These are phyloP conservation scores for Dichomitus squalens DNA, from an alignment of 1,284 basidiomycete genomes.

Conservation along the genomic window DNA sequence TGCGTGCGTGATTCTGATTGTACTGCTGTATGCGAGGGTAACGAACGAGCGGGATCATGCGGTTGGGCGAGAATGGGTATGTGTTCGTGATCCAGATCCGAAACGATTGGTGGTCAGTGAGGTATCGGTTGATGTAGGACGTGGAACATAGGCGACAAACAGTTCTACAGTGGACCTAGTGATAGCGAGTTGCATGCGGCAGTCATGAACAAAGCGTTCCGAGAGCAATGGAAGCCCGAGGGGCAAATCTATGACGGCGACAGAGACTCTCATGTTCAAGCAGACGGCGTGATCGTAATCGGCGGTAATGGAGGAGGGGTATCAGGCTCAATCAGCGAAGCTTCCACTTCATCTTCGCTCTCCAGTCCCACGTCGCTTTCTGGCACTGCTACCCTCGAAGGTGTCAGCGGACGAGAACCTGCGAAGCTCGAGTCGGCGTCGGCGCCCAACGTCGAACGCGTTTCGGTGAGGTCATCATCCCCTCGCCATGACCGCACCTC, in stretches of 20 bases:
- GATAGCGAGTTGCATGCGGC: conserved; percentile 5
- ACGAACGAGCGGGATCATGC: conserved; percentile 10
- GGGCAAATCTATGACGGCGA: conserved; percentile 28
- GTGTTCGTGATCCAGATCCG: conserved; percentile 12
- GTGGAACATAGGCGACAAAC: background rate
- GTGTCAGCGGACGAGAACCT: conserved; percentile 33
- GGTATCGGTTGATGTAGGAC: background rate
- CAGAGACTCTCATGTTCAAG: background rate
- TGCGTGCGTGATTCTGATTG: background rate
- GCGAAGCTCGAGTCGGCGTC: conserved; percentile 24
- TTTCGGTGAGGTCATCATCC: conserved; percentile 29
- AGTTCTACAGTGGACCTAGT: conserved; percentile 16
- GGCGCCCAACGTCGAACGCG: conserved; percentile 26
- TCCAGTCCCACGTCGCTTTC: conserved; percentile 32
- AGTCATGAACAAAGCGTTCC: conserved; percentile 12
- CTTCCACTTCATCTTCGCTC: conserved; percentile 32
- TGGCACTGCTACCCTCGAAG: conserved; percentile 37
- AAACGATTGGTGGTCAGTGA: conserved; percentile 8
- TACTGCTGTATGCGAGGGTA: background rate
- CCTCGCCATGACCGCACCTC: conserved; percentile 65
- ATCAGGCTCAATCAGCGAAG: conserved; percentile 23
- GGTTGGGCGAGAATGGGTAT: conserved; percentile 18
- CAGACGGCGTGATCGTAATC: conserved; percentile 42
- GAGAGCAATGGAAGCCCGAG: conserved; percentile 12
- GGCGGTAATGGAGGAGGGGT: conserved; percentile 22